Conservation (phyloP, 768 basidiomycete genomes). For the Cystofilobasidium capitatum region DNA sequence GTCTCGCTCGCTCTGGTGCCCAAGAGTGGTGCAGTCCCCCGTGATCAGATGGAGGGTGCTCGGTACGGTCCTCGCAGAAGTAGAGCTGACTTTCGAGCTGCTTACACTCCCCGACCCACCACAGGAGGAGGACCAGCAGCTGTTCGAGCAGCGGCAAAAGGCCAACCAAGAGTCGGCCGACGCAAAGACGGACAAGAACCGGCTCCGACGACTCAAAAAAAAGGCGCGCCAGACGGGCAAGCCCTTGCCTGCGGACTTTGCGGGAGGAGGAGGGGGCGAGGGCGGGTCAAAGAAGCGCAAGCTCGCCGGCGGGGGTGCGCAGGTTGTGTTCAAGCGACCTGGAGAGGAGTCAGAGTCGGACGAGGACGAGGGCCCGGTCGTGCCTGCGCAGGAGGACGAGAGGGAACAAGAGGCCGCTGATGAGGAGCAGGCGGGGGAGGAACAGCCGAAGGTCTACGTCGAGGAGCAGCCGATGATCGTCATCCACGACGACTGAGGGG, state of each 20-base stretch:
- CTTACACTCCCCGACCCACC: neutral
- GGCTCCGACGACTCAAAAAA: conserved; percentile 86
- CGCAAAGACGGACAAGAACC: conserved; percentile 88
- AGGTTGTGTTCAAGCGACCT: conserved; percentile 51
- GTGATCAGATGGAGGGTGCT: too few species aligned
- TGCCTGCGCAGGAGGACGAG: conserved; percentile 41
- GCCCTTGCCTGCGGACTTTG: neutral
- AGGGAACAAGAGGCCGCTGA: conserved; percentile 28
- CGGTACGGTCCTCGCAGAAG: too few species aligned
- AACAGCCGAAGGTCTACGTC: conserved; percentile 25
- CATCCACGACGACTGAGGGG: conserved; percentile 41
- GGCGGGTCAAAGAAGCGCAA: conserved; percentile 67
- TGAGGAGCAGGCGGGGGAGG: conserved; percentile 18
- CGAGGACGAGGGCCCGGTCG: conserved; percentile 26
- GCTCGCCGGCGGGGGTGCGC: conserved; percentile 56
- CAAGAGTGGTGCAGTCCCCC: too few species aligned
- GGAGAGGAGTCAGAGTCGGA: conserved; percentile 43
- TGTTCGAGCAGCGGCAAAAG: conserved; percentile 64
- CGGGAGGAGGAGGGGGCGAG: conserved; percentile 26
- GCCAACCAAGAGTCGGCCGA: conserved; percentile 64
- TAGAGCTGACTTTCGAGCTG: neutral
- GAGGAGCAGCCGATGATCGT: conserved; percentile 38
- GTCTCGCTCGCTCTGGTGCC: too few species aligned
- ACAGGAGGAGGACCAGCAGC: conserved; percentile 61
- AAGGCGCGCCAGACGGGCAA: conserved; percentile 51